Percentiles rank a stretch among this genome's conserved stretches.
These are phyloP conservation scores for Copromyces sp. DNA, from an alignment of 495 filamentous ascomycete species.

Conservation along the genomic window DNA sequence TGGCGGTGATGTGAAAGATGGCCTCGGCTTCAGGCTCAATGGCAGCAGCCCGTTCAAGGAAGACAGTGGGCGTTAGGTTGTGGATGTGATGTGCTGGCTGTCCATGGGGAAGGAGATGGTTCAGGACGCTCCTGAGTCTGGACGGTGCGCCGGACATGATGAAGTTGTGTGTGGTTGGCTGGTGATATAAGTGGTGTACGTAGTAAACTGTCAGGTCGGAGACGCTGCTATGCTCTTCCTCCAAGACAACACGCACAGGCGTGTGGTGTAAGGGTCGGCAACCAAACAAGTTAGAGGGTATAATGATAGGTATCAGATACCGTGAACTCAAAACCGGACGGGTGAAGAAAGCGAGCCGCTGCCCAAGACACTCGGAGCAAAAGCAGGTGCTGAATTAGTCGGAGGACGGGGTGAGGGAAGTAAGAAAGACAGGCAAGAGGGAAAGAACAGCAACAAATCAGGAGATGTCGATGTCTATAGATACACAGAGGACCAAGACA, in stretches of 20 bases:
- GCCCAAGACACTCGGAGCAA: neutral
- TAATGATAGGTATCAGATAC: neutral
- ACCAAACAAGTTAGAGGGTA: neutral
- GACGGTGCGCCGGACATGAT: slow-evolving; percentile 38
- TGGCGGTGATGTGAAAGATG: slow-evolving; percentile 79
- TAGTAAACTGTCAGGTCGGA: neutral
- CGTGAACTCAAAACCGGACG: neutral
- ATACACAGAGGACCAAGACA: neutral
- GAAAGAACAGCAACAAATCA: neutral
- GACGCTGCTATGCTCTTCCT: neutral
- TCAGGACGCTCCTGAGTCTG: slow-evolving; percentile 44
- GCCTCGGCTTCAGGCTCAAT: slow-evolving; percentile 87
- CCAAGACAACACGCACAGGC: neutral
- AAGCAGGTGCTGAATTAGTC: neutral
- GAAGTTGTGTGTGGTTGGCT: neutral
- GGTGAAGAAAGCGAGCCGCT: neutral
- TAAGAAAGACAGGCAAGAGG: neutral
- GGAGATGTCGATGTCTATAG: neutral
- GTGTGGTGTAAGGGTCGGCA: neutral
- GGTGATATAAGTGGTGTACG: neutral
- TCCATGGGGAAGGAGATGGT: slow-evolving; percentile 45
- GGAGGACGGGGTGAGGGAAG: neutral
- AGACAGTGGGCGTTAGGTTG: slow-evolving; percentile 78
- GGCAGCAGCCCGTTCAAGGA: slow-evolving; percentile 74
- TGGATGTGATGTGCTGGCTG: slow-evolving; percentile 54